A percentile compares a stretch with the other conserved stretches of the same genome.
Conservation (phyloP, 139 green algal species). For the Chlamydomonas sp. region DNA sequence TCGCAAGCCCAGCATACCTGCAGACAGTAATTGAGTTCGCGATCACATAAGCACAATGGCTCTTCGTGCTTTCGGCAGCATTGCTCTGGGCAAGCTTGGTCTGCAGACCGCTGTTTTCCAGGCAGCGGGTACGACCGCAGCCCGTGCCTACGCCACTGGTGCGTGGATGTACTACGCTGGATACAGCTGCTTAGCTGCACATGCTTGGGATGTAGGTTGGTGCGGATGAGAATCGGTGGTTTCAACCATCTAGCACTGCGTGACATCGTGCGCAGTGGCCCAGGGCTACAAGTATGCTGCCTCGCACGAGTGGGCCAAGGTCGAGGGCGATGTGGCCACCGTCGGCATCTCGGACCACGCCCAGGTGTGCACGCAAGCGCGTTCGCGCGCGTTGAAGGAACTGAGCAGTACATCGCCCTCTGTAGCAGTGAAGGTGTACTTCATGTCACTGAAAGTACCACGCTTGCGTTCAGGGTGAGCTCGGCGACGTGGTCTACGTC, state of each 20-base stretch:
- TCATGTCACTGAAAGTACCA: not conserved
- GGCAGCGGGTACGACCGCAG: not conserved
- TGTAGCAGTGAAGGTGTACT: not conserved
- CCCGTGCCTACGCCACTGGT: slow-evolving; percentile 35
- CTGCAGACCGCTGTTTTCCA: slow-evolving; percentile 34
- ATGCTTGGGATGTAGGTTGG: not conserved
- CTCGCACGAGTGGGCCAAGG: slow-evolving; percentile 92
- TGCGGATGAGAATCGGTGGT: too few relatives aligned
- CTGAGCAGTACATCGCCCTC: not conserved
- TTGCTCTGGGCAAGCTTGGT: slow-evolving; percentile 24
- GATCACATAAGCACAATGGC: slow-evolving; percentile 28
- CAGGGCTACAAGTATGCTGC: slow-evolving; percentile 80
- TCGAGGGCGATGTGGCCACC: slow-evolving; percentile 87
- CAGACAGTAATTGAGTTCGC: too few relatives aligned
- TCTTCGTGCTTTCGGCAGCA: slow-evolving; percentile 36
- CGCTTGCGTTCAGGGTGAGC: slow-evolving; percentile 71
- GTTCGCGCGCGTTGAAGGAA: not conserved
- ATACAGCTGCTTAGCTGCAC: not conserved
- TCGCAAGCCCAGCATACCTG: not conserved
- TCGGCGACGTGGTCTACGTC: slow-evolving; percentile 98
- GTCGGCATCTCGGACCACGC: slow-evolving; percentile 98
- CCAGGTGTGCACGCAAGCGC: slow-evolving; percentile 70
- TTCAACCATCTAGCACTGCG: not conserved
- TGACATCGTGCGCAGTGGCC: slow-evolving; percentile 57
- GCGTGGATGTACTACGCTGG: not conserved